Evolutionary conservation across 805 yeast genomes (phyloP), one percentile per base, ranked within the genome.

Genomic region (Candida hungchunana): DNA sequence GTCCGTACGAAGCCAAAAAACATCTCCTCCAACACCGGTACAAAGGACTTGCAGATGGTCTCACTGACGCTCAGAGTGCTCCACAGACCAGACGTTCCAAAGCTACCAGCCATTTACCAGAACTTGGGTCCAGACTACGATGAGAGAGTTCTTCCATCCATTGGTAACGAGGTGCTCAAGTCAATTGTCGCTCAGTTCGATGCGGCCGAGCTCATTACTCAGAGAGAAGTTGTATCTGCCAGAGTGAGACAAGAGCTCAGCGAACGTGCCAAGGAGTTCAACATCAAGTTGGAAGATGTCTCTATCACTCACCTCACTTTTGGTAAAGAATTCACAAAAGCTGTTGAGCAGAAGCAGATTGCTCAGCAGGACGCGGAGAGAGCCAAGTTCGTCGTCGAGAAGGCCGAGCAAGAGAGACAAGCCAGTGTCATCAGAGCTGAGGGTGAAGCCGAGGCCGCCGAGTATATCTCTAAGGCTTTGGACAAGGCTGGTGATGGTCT

Each of bases 361-460:
- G 98, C 98, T 21, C 98, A 93, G 67, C 98, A 93, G 66, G 98
- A 93, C 59, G 97, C 98, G 17, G 97, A 93, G 69, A 76, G 98
- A 50, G 96, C 97, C 40, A 83, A 82, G 56, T 93, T 77, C 58
- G 69, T 86, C 35, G 97, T 93, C 37, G 97, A 89, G 58, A 83
- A 83, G 59, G 97, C 97, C 7, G 97, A 93, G 63, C 98, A 93
- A 67, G 97, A 90, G 63, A 78, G 95, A 59, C 89, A 83, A 62
- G 98, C 97, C 2, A 69, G 85, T 31, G 87, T 93, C 53, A 89
- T 93, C 49, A 79, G 97, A 55, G 98, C 98, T 19, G 98, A 93
- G 65, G 98, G 97, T 66, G 98, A 93, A 67, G 98, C 98, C 33
- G 97, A 93, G 63, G 87, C 96, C 40, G 98, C 98, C 4, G 97